Base-by-base conservation (phyloP, 2,329 filamentous ascomycete genomes). In the Monascus ruber region DNA sequence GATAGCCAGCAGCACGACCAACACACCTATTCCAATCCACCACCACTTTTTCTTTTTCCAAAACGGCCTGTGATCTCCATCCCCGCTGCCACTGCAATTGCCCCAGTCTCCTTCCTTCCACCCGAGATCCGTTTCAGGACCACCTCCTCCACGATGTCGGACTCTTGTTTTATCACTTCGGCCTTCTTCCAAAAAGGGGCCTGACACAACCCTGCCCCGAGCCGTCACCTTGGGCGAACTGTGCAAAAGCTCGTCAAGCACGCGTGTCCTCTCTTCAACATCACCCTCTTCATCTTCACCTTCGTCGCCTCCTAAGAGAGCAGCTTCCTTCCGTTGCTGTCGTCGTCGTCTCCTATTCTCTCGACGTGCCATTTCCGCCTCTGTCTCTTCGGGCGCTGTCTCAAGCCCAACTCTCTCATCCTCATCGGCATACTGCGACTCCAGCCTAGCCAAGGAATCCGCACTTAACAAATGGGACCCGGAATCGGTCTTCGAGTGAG, bases 161-260 rank as follows among this genome's bases (percentile, higher is more conserved):
- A 67, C 61, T 47, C 54, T 72, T 63, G 59, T 72, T 66, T 56
- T 73, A 53, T 62, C 54, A 34, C 54, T 58, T 31, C 59, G 68
- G 0, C 81, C 81, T 56, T 85, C 81, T 52, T 85, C 82, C 48
- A 83, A 65, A 11, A 81, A 63, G 0, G 79, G 78, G 17, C 81
- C 81, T 45, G 81, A 85, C 17, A 82, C 79, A n/a, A 83, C 69
- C 44, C 82, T 67, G 41, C 70, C 71, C 53, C 77, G 76, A 47
- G 70, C 72, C 33, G 59, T 59, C 36, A 63, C 66, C 32, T 62
- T 56, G 7, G 63, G 56, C 34, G 54, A 27, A 60, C 48, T n/a
- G 51, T 49, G 24, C 46, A 42, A 26, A 41, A 56, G 4, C 33
- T 43, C 37, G 35, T 39, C 46, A 34, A 52, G 38, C 33, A 41